Percentiles rank a stretch among this genome's conserved stretches.
These are phyloP conservation scores for Coemansia sp. DNA, from an alignment of 192 early-diverging fungal species.

Conservation along the genomic window DNA sequence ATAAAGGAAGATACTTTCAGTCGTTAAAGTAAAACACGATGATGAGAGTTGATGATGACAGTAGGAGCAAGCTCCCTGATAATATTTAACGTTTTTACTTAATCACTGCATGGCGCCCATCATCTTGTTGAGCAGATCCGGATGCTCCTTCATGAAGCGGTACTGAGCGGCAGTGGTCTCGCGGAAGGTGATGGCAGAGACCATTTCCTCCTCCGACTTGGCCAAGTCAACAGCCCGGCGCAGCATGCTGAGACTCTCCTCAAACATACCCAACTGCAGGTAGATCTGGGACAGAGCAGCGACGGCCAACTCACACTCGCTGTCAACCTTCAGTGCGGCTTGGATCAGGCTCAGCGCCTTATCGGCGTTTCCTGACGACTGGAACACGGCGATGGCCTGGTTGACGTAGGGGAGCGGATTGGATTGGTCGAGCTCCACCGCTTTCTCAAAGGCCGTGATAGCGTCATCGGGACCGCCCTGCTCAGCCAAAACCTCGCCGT, in stretches of 20 bases:
- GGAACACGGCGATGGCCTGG: conserved; percentile 84
- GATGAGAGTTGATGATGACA: too few species aligned
- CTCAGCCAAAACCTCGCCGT: conserved; percentile 92
- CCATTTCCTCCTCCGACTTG: conserved; percentile 88
- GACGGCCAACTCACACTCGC: conserved; percentile 94
- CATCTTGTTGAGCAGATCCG: conserved; percentile 59
- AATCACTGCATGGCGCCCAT: conserved; percentile 43
- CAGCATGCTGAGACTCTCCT: conserved; percentile 82
- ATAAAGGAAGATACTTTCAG: too few species aligned
- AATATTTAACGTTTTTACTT: too few species aligned
- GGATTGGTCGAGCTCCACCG: conserved; percentile 73
- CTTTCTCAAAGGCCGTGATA: conserved; percentile 83
- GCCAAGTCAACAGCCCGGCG: conserved; percentile 82
- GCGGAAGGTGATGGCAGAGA: conserved; percentile 75
- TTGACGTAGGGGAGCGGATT: conserved; percentile 99
- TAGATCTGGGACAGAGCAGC: conserved; percentile 79
- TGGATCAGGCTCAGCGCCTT: conserved; percentile 76
- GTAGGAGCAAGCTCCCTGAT: too few species aligned
- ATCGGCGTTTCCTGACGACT: conserved; percentile 72
- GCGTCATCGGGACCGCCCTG: conserved; percentile 83
- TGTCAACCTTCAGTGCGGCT: conserved; percentile 85
- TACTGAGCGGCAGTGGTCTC: conserved; percentile 66
- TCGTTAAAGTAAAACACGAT: too few species aligned
- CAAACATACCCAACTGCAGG: conserved; percentile 82
- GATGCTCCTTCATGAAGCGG: conserved; percentile 61